Base-by-base conservation (phyloP, 352 stramenopile species). In the Thraustotheca clavata region DNA sequence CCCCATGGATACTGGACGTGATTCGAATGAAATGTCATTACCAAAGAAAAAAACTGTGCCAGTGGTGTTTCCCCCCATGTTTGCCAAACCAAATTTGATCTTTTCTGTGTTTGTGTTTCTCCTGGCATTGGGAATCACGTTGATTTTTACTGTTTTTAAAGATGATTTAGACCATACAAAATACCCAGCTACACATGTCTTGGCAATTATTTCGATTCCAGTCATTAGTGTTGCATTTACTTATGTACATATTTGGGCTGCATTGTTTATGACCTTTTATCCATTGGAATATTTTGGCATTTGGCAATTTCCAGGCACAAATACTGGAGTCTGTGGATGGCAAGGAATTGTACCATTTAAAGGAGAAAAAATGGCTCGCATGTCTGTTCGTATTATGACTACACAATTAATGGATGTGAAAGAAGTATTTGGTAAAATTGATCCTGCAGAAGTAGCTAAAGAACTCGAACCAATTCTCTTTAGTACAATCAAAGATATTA, bases 231-330 rank as follows among this genome's bases (percentile, higher is more conserved):
- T 95, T 31, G 73, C 82, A 14, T 96, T 98, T 62, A 97, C 92
- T 38, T 98, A 97, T 66, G 71, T 96, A 38, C 96, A 97, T 71
- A 98, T 98, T 75, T 96, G 95, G 77, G 71, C 98, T 60, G 96
- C 96, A 34, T 75, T 99, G 2, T 98, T 94, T 77, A 98, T 98
- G 88, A 99, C 98, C 33, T 99, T 99, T 73, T 96, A 98, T 72
- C 96, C 96, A 5, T 77, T 98, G 34, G 73, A 97, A 46, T 98
- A 97, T 70, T 72, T 82, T 29, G 96, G 95, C 20, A 92, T 87
- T 29, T 73, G 96, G 59, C 89, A 95, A 72, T 87, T 91, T 67
- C 80, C 83, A 0, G 68, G 72, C 40, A 95, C 83, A 3, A 92
- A 97, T 71, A 97, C 91, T 66, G 95, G 95, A 7, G 65, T 98